A percentile compares a stretch with the other conserved stretches of the same genome.
These are phyloP conservation scores for Picea sitchensis DNA, from an alignment of 75 land plant species.

Conservation along the genomic window DNA sequence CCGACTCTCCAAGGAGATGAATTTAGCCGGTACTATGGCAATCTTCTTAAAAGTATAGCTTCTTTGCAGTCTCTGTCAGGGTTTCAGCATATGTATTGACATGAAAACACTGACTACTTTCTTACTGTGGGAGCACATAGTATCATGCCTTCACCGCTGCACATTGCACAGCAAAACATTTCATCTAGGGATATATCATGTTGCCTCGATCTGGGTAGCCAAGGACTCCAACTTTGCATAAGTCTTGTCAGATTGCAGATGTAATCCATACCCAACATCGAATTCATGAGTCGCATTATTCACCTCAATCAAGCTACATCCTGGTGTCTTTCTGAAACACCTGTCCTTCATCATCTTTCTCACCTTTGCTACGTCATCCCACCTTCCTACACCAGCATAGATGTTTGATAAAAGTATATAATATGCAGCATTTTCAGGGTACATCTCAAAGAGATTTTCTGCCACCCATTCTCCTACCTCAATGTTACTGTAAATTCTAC, in stretches of 20 bases:
- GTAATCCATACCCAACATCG: conserved; percentile 8
- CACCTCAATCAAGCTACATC: conserved; percentile 13
- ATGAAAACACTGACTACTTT: no score
- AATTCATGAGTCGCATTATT: conserved; percentile 10
- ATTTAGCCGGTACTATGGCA: no score
- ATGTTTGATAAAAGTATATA: conserved; percentile 19
- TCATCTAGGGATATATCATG: conserved; percentile 7
- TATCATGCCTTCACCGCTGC: background rate
- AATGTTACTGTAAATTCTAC: conserved; percentile 7
- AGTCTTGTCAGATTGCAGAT: conserved; percentile 6
- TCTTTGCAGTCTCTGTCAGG: no score
- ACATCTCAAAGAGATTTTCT: conserved; percentile 1
- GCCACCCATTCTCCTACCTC: conserved; percentile 8
- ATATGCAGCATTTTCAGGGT: conserved; percentile 10
- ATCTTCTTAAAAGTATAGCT: no score
- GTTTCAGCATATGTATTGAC: no score
- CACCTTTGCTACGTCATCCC: conserved; percentile 8
- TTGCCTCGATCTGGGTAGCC: background rate
- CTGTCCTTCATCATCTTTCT: conserved; percentile 5
- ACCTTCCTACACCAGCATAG: conserved; percentile 20
- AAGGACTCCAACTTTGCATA: conserved; percentile 5
- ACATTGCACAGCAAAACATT: conserved; percentile 8
- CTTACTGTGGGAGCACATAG: no score
- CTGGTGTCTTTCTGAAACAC: conserved; percentile 10
- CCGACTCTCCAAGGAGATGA: no score